phyloP scores from a whole-genome alignment of 768 basidiomycete genomes.

The Chlorophyllum brunneum region DNA sequence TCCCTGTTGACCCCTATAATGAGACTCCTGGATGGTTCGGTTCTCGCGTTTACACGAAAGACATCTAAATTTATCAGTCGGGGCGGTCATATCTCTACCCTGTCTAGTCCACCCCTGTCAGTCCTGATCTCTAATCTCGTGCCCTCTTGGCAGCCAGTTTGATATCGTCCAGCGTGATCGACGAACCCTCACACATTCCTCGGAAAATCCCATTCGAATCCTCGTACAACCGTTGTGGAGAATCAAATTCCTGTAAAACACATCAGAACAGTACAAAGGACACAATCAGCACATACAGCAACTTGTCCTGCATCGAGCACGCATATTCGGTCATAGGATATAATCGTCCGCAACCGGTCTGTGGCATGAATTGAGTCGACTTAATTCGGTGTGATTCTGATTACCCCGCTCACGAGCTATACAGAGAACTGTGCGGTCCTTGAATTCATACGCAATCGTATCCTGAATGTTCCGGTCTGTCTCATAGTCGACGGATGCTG shows the following conservation, averaged over 20 bases:
- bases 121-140: neutral
- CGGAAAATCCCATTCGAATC: slow-evolving; percentile 66
- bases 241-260: slow-evolving; percentile 67
- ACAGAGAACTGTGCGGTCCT: slow-evolving; percentile 79
- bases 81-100: neutral
- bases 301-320: slow-evolving; percentile 82
- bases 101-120: neutral
- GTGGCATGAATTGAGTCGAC: neutral
- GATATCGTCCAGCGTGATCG: slow-evolving; percentile 72
- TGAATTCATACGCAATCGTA: slow-evolving; percentile 83
- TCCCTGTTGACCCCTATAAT: slow-evolving; percentile 2
- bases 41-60: neutral
- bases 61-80: neutral
- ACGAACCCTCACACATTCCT: slow-evolving; percentile 84
- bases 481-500: slow-evolving; percentile 85
- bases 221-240: slow-evolving; percentile 62
- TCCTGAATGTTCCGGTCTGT: slow-evolving; percentile 90
- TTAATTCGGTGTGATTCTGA: too few relatives aligned
- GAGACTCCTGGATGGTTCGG: slow-evolving; percentile 8
- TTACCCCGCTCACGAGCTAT: slow-evolving; percentile 87
- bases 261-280: neutral
- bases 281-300: slow-evolving; percentile 41
- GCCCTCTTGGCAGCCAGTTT: slow-evolving; percentile 24
- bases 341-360: slow-evolving; percentile 86
- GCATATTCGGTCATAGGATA: slow-evolving; percentile 84